Percentiles rank a stretch among this genome's conserved stretches.
Conservation (phyloP, 257 asterid genomes). For the Solanum clarkiae region DNA sequence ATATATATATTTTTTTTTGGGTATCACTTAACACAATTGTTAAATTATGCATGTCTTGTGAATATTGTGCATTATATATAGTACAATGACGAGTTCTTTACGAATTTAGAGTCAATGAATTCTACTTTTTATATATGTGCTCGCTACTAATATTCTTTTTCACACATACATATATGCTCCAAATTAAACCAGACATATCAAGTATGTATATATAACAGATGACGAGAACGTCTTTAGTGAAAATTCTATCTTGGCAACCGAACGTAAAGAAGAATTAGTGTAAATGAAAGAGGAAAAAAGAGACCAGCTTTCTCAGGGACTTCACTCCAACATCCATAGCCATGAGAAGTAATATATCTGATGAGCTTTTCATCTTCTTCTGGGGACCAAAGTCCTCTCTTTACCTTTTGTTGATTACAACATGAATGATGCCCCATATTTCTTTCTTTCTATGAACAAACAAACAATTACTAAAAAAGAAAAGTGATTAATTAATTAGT, state of each 20-base stretch:
- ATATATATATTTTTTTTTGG: too few relatives aligned
- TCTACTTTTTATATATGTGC: neutral
- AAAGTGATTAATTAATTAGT: neutral
- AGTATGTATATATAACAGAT: neutral
- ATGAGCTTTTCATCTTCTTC: slow-evolving; percentile 90
- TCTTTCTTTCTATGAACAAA: neutral
- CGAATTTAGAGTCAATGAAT: neutral
- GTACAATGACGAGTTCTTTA: neutral
- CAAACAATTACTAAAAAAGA: neutral
- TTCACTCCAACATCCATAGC: slow-evolving; percentile 99
- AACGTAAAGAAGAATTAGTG: too few relatives aligned
- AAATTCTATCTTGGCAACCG: rapidly evolving
- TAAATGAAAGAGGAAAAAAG: neutral
- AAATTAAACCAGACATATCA: too few relatives aligned
- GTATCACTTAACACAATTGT: neutral
- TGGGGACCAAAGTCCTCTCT: slow-evolving; percentile 97
- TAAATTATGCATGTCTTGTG: neutral
- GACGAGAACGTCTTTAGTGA: rapidly evolving
- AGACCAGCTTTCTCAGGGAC: slow-evolving; percentile 96
- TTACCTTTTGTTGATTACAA: slow-evolving; percentile 98
- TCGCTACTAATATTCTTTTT: neutral
- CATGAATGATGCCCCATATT: slow-evolving; percentile 89
- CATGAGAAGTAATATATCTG: slow-evolving; percentile 66
- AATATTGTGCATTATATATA: neutral
- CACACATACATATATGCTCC: neutral